Evolutionary conservation across 768 basidiomycete species (phyloP).

Genomic region (Antrodiella citrinella): DNA sequence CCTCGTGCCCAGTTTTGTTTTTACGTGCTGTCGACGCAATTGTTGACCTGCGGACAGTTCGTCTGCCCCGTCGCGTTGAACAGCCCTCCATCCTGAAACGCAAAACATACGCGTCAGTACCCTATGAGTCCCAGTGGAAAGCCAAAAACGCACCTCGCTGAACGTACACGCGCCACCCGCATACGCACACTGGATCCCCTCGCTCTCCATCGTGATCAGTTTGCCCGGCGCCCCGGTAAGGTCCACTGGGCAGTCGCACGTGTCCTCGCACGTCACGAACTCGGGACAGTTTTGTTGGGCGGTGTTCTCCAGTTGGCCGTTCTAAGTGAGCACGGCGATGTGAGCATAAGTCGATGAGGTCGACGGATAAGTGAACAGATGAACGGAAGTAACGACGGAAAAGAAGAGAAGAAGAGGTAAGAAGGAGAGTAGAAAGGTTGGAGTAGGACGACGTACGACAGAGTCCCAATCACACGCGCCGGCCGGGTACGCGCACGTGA

Average conservation of each 20-base stretch:
- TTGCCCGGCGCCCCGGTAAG: slow-evolving; percentile 12
- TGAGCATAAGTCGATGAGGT: too few relatives aligned
- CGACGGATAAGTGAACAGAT: too few relatives aligned
- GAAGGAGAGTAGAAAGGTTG: neutral
- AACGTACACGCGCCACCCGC: slow-evolving; percentile 14
- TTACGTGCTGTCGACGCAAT: neutral
- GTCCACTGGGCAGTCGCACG: slow-evolving; percentile 15
- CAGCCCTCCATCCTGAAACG: neutral
- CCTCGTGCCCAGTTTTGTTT: neutral
- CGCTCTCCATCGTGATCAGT: slow-evolving; percentile 12
- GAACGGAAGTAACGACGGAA: too few relatives aligned
- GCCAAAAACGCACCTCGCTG: slow-evolving; percentile 7
- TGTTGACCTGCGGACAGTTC: neutral
- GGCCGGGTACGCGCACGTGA: neutral
- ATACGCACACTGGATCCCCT: slow-evolving; percentile 15
- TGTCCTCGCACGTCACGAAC: slow-evolving; percentile 5
- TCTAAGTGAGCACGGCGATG: neutral
- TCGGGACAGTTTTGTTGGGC: neutral
- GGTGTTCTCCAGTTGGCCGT: neutral
- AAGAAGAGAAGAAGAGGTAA: too few relatives aligned
- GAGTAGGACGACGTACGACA: neutral
- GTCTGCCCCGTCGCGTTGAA: neutral
- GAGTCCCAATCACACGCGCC: neutral
- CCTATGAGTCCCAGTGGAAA: neutral
- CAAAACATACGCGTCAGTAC: neutral